phyloP scores from a whole-genome alignment of 306 rosid genomes.

The Coriaria nepalensis region DNA sequence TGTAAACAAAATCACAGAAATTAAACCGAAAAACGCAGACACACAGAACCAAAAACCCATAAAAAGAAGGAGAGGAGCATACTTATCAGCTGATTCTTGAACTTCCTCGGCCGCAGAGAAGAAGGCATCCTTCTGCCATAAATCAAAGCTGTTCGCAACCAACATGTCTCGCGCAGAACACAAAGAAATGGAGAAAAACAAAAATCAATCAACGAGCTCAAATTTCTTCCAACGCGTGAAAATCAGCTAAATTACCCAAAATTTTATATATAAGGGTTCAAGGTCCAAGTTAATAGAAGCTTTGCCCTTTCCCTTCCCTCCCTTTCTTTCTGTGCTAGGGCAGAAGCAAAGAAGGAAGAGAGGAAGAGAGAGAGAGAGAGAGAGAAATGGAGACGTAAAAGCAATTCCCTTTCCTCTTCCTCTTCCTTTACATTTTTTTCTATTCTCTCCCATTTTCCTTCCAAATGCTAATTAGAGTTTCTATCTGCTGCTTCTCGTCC shows the following conservation, averaged over 20 bases:
- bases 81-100: constrained; percentile 96
- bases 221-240: constrained; percentile 11
- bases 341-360: background rate
- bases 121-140: constrained; percentile 85
- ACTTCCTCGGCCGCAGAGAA: constrained; percentile 97
- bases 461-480: constrained; percentile 5
- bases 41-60: constrained; percentile 9
- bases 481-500: constrained; percentile 5
- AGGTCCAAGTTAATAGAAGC: background rate
- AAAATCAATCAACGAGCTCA: constrained; percentile 1
- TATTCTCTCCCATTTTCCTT: constrained; percentile 14
- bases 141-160: constrained; percentile 83
- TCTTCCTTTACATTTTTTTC: constrained; percentile 23
- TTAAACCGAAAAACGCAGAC: background rate
- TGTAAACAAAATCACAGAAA: constrained; percentile 11
- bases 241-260: constrained; percentile 9
- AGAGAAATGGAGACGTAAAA: too few relatives aligned
- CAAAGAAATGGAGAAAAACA: background rate
- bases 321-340: background rate
- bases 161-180: constrained; percentile 32
- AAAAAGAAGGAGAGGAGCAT: constrained; percentile 16
- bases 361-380: too few relatives aligned
- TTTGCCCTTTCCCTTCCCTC: too few relatives aligned
- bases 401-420: constrained; percentile 8
- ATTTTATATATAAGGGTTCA: background rate